These are phyloP conservation scores for Yamadazyma jaroonii DNA, from an alignment of 1,139 yeast genomes.

Conservation along the genomic window DNA sequence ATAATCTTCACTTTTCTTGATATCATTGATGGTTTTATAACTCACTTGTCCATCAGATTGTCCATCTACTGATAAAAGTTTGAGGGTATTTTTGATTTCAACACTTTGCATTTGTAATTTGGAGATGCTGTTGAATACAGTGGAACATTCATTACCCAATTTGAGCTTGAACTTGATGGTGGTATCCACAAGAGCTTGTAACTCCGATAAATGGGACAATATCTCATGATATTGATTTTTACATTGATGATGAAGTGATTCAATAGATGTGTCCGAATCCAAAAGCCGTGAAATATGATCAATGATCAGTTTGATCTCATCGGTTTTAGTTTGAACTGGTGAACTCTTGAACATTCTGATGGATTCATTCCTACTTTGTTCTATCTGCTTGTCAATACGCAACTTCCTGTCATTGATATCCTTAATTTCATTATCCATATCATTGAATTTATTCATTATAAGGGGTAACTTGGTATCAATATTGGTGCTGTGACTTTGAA, in stretches of 20 bases:
- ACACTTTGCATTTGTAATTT: conserved; percentile 41
- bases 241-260: not conserved
- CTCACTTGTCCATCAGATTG: conserved; percentile 8
- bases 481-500: conserved; percentile 20
- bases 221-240: not conserved
- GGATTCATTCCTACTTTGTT: conserved; percentile 33
- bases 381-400: conserved; percentile 31
- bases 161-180: conserved; percentile 23
- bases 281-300: not conserved
- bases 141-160: conserved; percentile 22
- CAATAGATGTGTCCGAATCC: not conserved
- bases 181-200: conserved; percentile 1
- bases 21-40: conserved; percentile 23
- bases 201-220: not conserved
- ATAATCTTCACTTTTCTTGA: conserved; percentile 43
- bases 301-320: not conserved
- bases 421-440: conserved; percentile 29
- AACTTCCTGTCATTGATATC: conserved; percentile 26
- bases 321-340: not conserved
- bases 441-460: conserved; percentile 37
- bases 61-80: conserved; percentile 15
- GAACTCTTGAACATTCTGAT: conserved; percentile 25
- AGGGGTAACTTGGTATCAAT: conserved; percentile 28
- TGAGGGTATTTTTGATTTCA: conserved; percentile 28
- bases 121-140: conserved; percentile 33